Percentiles rank a stretch among this genome's conserved stretches.
phyloP scores from a whole-genome alignment of 2,329 filamentous ascomycete genomes.

The Gliomastix tumulicola region DNA sequence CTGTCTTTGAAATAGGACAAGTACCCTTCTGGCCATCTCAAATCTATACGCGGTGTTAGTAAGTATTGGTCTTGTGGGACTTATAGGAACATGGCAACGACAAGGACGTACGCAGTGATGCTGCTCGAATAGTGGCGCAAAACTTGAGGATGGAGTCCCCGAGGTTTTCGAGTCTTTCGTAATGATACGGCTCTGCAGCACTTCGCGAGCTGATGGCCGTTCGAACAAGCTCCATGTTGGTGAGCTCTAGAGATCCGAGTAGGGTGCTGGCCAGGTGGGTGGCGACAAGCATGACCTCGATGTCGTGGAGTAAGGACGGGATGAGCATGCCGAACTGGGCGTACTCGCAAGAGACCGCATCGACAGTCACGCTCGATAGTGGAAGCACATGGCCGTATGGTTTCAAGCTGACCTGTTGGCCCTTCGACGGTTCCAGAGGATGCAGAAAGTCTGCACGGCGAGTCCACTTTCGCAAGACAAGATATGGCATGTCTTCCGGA shows the following conservation, averaged over 20 bases:
- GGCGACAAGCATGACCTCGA: constrained; percentile 60
- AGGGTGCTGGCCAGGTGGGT: constrained; percentile 40
- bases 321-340: constrained; percentile 54
- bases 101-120: constrained; percentile 41
- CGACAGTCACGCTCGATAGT: constrained; percentile 37
- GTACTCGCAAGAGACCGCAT: constrained; percentile 35
- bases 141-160: constrained; percentile 82
- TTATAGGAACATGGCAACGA: no score
- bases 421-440: constrained; percentile 6
- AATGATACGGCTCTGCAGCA: constrained; percentile 56
- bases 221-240: constrained; percentile 46
- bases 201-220: constrained; percentile 64
- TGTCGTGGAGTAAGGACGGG: constrained; percentile 64
- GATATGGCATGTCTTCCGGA: constrained; percentile 38
- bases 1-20: constrained; percentile 62
- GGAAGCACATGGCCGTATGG: constrained; percentile 38
- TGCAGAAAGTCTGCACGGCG: constrained; percentile 55
- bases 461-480: constrained; percentile 42
- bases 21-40: constrained; percentile 68
- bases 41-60: constrained; percentile 45
- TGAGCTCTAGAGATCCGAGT: constrained; percentile 37
- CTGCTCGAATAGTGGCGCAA: constrained; percentile 59
- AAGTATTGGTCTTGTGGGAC: no score
- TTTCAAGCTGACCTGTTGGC: constrained; percentile 26
- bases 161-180: constrained; percentile 80